phyloP scores from a whole-genome alignment of 192 early-diverging fungal species.

The Anaeromyces robustus region DNA sequence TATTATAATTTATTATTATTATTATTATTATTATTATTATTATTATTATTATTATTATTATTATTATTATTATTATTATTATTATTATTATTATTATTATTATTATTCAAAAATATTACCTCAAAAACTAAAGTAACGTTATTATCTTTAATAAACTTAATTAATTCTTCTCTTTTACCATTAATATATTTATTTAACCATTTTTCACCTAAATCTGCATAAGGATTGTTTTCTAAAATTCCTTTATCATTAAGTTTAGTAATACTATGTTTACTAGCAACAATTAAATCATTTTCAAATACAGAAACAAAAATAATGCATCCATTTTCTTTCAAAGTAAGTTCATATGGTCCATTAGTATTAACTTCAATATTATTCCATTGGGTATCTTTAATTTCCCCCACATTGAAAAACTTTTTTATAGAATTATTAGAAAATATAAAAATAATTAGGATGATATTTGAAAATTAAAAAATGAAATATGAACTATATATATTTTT shows the following conservation, averaged over 20 bases:
- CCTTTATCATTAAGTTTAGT: constrained; percentile 9
- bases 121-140: constrained; percentile 75
- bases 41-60: no score
- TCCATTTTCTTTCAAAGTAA: constrained; percentile 92
- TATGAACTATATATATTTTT: no score
- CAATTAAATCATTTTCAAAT: constrained; percentile 45
- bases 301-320: constrained; percentile 80
- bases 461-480: no score
- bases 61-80: no score
- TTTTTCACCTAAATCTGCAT: background rate
- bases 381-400: constrained; percentile 29
- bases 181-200: background rate
- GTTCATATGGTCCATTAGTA: constrained; percentile 73
- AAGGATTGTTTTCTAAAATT: background rate
- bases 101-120: no score
- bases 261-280: constrained; percentile 76
- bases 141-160: constrained; percentile 47
- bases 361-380: constrained; percentile 36
- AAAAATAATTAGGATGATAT: no score
- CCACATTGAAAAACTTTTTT: constrained; percentile 72
- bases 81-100: no score
- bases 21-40: no score
- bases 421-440: no score
- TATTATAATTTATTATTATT: no score
- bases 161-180: constrained; percentile 35